Base-by-base conservation (phyloP, 306 rosid species). In the Ochetophila trinervis region DNA sequence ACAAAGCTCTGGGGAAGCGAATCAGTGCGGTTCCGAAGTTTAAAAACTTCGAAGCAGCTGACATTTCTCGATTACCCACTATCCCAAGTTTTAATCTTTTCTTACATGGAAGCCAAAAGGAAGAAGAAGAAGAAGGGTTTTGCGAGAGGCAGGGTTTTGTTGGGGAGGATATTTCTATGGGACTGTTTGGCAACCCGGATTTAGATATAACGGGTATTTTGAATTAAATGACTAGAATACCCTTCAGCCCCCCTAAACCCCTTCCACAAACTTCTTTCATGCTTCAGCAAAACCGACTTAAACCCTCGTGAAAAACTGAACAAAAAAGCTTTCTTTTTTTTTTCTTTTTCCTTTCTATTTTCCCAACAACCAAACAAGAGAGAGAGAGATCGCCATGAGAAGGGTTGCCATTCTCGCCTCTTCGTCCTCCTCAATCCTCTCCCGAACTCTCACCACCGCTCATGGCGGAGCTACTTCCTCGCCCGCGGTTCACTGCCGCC, bases 381-480 rank as follows among this genome's bases (percentile, higher is more conserved):
- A 11, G 19, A 30, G 4, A 0, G 2, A 18, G 44, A 12, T 62
- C 35, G 30, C 70, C 73, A 93, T 89, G 98, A 87, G 94, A 76
- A 86, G 90, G 52, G 80, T 82, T 32, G 73, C 82, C 11, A 51
- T 74, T 21, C 79, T 84, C 53, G 84, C 74, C 8, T 73, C 91
- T 10, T 27, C 70, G 51, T 35, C 79, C 59, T 44, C 73, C 60
- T 40, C 77, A 48, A 23, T 76, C 60, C 72, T 84, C 65, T 82
- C 75, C 74, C 78, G 91, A 48, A 63, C 89, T 16, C 62, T 89
- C 73, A 63, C 86, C 86, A 66, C 88, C 57, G 49, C 71, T 9
- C 74, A 78, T 61, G 88, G 71, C 8, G 69, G 62, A 44, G 70
- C 57, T 60, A 9, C 50, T 51, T 55, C 67, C 2, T 18, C 65